These are phyloP conservation scores for Coniophora puteana DNA, from an alignment of 1,284 basidiomycete genomes.

Conservation along the genomic window DNA sequence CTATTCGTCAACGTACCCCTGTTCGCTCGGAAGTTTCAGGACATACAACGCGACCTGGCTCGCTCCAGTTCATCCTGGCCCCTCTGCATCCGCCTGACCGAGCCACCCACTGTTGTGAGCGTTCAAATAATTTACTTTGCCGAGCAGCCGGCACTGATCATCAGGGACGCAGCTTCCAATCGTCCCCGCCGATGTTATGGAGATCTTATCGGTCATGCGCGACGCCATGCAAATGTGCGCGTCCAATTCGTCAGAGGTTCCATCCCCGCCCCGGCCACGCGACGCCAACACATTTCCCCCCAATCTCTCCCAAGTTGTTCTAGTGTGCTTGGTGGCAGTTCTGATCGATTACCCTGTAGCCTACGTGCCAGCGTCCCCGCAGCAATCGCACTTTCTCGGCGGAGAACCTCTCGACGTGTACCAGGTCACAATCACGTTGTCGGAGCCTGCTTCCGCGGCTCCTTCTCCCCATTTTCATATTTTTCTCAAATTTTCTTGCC, in stretches of 20 bases:
- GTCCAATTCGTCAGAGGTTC: conserved; percentile 10
- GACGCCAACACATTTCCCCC: too few species aligned
- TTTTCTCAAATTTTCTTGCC: conserved; percentile 41
- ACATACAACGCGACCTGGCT: too few species aligned
- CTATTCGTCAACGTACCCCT: too few species aligned
- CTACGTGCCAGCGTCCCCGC: conserved; percentile 39
- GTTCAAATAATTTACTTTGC: background rate
- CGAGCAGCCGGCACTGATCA: conserved; percentile 2
- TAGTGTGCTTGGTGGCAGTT: conserved; percentile 48
- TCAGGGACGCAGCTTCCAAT: conserved; percentile 8
- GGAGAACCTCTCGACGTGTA: conserved; percentile 45
- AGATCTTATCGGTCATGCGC: conserved; percentile 16
- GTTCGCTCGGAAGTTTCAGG: too few species aligned
- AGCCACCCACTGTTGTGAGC: conserved; percentile 19
- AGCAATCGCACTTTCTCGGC: conserved; percentile 35
- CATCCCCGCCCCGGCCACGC: too few species aligned
- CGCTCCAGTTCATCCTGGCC: too few species aligned
- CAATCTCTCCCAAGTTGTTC: conserved; percentile 16
- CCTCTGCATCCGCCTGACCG: conserved; percentile 19
- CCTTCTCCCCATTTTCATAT: conserved; percentile 15
- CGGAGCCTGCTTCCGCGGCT: background rate
- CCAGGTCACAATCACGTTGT: conserved; percentile 28
- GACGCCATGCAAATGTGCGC: conserved; percentile 16
- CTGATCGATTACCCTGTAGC: conserved; percentile 57
- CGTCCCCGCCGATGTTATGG: conserved; percentile 11